Evolutionary conservation across 129 eudicot genomes (phyloP).

Genomic region (Artemisia argyi): DNA sequence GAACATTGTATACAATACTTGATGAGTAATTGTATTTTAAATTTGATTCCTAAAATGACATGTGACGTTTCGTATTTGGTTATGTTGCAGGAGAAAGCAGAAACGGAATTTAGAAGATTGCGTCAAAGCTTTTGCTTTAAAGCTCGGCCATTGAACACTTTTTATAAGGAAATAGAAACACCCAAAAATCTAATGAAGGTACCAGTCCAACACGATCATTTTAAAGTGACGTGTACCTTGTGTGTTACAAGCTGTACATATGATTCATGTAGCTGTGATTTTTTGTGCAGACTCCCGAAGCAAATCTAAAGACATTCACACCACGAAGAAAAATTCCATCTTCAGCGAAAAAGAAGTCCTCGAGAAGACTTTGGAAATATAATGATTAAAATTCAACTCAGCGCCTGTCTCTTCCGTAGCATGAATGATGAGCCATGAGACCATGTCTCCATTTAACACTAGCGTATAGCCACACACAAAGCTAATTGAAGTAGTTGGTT

Average conservation of each 20-base stretch:
- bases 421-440: constrained; percentile 43
- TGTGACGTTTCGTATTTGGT: constrained; percentile 29
- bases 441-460: constrained; percentile 32
- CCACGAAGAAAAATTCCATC: constrained; percentile 38
- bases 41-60: background rate
- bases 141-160: constrained; percentile 71
- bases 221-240: background rate
- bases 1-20: constrained; percentile 11
- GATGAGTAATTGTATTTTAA: background rate
- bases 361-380: constrained; percentile 44
- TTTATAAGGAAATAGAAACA: constrained; percentile 59
- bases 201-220: constrained; percentile 5
- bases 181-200: constrained; percentile 57
- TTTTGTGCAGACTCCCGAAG: constrained; percentile 41
- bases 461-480: no score
- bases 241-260: background rate
- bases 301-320: constrained; percentile 36
- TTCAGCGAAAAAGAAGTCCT: constrained; percentile 33
- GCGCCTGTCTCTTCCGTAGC: constrained; percentile 35
- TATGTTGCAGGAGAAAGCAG: constrained; percentile 78
- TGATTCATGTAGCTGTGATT: background rate
- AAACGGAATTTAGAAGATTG: constrained; percentile 69
- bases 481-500: no score
- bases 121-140: constrained; percentile 82
- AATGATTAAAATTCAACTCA: constrained; percentile 28